A percentile compares a stretch with the other conserved stretches of the same genome.
These are phyloP conservation scores for Talaromyces amestolkiae DNA, from an alignment of 2,329 filamentous ascomycete species.

Conservation along the genomic window DNA sequence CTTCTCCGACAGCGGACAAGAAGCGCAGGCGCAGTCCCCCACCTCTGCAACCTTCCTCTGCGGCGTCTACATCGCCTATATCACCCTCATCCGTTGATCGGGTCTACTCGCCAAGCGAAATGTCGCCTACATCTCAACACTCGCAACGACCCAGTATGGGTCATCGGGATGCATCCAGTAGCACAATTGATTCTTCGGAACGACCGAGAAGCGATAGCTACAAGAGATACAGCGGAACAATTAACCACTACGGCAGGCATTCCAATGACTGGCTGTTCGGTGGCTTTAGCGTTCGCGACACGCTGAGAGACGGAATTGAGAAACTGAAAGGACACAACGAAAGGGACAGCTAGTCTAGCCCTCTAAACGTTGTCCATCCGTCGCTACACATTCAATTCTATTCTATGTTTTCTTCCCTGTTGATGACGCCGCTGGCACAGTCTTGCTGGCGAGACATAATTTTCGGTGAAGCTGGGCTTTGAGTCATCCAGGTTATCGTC, in stretches of 20 bases:
- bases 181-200: background rate
- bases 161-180: background rate
- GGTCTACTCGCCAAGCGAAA: background rate
- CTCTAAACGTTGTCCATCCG: background rate
- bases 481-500: conserved; percentile 6
- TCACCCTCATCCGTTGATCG: background rate
- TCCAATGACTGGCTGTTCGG: conserved; percentile 54
- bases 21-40: background rate
- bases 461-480: conserved; percentile 16
- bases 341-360: conserved; percentile 29
- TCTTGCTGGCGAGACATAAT: conserved; percentile 16
- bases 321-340: conserved; percentile 31
- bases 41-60: background rate
- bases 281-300: conserved; percentile 48
- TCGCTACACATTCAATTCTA: background rate
- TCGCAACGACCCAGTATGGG: conserved; percentile 2
- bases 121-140: conserved; percentile 11
- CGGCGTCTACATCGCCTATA: background rate
- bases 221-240: conserved; percentile 40
- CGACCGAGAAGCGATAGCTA: conserved; percentile 34
- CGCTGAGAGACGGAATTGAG: conserved; percentile 43
- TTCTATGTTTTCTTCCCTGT: background rate
- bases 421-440: conserved; percentile 13
- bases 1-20: background rate
- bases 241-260: conserved; percentile 49